phyloP scores from a whole-genome alignment of 768 basidiomycete species.

The Sutorius australiensis region DNA sequence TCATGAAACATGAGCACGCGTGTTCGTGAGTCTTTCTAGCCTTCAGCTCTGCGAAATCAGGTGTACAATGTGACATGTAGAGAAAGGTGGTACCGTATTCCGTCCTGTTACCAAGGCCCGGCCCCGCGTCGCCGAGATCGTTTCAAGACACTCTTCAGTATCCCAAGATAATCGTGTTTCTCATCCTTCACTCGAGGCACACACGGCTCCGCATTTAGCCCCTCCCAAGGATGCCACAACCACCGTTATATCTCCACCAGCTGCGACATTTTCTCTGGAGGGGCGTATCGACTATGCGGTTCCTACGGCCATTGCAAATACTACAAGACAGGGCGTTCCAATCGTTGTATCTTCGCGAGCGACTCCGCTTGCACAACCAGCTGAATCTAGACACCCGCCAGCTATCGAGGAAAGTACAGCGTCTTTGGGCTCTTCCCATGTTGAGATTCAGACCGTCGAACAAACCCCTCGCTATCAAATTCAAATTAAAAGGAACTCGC shows the following conservation, averaged over 20 bases:
- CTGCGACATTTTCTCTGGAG: slow-evolving; percentile 6
- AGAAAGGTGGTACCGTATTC: slow-evolving; percentile 70
- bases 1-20: slow-evolving; percentile 40
- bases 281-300: not conserved
- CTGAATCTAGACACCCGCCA: not conserved
- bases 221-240: not conserved
- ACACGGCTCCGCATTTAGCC: not conserved
- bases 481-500: slow-evolving; percentile 20
- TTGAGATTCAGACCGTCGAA: slow-evolving; percentile 13
- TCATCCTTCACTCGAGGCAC: slow-evolving; percentile 7
- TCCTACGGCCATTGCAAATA: not conserved
- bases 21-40: slow-evolving; percentile 52
- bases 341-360: slow-evolving; percentile 18
- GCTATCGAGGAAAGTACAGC: not conserved
- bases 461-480: slow-evolving; percentile 9
- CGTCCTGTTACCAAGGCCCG: slow-evolving; percentile 61
- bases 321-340: slow-evolving; percentile 12
- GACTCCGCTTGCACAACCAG: slow-evolving; percentile 1
- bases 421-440: slow-evolving; percentile 9
- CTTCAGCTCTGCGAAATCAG: not conserved
- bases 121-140: slow-evolving; percentile 35
- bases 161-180: slow-evolving; percentile 14
- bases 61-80: slow-evolving; percentile 33
- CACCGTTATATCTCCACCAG: not conserved
- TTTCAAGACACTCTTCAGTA: slow-evolving; percentile 13